Conservation (phyloP, 148 eudicot species). For the Cornus kousa region DNA sequence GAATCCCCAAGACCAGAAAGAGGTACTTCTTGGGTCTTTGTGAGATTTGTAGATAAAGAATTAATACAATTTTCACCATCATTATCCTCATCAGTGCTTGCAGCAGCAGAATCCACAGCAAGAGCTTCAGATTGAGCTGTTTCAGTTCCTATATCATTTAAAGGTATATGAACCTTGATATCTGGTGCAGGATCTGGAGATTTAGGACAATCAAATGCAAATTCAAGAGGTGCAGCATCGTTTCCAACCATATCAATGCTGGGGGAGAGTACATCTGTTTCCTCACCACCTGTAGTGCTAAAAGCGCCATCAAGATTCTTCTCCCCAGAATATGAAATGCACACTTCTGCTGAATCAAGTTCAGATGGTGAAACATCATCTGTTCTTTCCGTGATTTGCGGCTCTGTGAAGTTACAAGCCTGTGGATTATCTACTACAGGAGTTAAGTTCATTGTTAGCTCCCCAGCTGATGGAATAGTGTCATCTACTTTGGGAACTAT, state of each 20-base stretch:
- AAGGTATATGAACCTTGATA: conserved; percentile 16
- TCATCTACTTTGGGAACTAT: conserved; percentile 21
- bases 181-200: conserved; percentile 21
- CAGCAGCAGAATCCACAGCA: conserved; percentile 22
- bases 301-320: conserved; percentile 18
- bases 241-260: conserved; percentile 1
- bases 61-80: conserved; percentile 18
- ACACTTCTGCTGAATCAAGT: conserved; percentile 22
- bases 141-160: conserved; percentile 25
- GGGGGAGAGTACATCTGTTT: conserved; percentile 8
- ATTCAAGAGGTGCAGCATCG: conserved; percentile 20
- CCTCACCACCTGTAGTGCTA: conserved; percentile 14
- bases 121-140: conserved; percentile 17
- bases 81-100: conserved; percentile 12
- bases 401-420: conserved; percentile 18
- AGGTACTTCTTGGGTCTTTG: conserved; percentile 23
- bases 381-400: conserved; percentile 21
- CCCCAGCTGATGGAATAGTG: conserved; percentile 20
- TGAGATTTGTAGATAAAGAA: conserved; percentile 17
- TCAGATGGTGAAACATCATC: conserved; percentile 20
- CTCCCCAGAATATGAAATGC: conserved; percentile 17
- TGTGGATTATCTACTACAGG: conserved; percentile 13
- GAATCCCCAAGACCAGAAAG: conserved; percentile 20
- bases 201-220: conserved; percentile 6
- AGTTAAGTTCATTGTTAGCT: conserved; percentile 17